These are phyloP conservation scores for Diutina pseudorugosa DNA, from an alignment of 1,139 yeast species.

Conservation along the genomic window DNA sequence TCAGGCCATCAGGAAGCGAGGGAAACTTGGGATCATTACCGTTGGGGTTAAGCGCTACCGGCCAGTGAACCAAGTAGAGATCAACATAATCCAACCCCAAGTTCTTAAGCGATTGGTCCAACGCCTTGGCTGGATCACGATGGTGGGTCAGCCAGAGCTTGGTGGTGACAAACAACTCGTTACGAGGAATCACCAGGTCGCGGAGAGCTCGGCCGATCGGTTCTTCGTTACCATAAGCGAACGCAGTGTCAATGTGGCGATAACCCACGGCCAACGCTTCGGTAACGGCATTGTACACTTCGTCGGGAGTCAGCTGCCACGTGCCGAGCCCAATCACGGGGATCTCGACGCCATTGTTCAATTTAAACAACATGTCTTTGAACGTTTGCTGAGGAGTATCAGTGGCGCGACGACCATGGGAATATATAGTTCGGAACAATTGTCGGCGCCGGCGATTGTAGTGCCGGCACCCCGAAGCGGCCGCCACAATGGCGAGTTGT, in stretches of 20 bases:
- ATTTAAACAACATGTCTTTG: slow-evolving; percentile 5
- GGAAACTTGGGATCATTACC: slow-evolving; percentile 2
- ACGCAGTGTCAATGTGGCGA: slow-evolving; percentile 50
- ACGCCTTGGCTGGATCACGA: slow-evolving; percentile 43
- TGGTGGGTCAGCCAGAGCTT: slow-evolving; percentile 42
- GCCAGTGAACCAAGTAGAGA: slow-evolving; percentile 83
- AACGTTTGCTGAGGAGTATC: neutral
- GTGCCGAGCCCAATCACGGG: slow-evolving; percentile 28
- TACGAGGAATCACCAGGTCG: slow-evolving; percentile 32
- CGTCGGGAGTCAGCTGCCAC: slow-evolving; percentile 21
- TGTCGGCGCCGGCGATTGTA: neutral
- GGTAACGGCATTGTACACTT: slow-evolving; percentile 31
- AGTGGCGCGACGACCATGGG: too few relatives aligned
- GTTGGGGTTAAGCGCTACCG: slow-evolving; percentile 14
- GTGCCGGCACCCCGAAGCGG: too few relatives aligned
- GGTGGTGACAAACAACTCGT: slow-evolving; percentile 51
- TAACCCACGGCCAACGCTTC: slow-evolving; percentile 30
- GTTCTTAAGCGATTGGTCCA: slow-evolving; percentile 50
- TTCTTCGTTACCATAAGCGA: slow-evolving; percentile 41
- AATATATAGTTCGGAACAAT: neutral
- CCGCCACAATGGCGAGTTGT: neutral
- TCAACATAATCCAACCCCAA: slow-evolving; percentile 75
- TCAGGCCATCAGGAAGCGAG: neutral
- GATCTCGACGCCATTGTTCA: slow-evolving; percentile 17
- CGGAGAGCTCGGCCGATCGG: slow-evolving; percentile 43